A percentile compares a stretch with the other conserved stretches of the same genome.
Conservation (phyloP, 108 stramenopile genomes). For the Discostella stelligeroides region DNA sequence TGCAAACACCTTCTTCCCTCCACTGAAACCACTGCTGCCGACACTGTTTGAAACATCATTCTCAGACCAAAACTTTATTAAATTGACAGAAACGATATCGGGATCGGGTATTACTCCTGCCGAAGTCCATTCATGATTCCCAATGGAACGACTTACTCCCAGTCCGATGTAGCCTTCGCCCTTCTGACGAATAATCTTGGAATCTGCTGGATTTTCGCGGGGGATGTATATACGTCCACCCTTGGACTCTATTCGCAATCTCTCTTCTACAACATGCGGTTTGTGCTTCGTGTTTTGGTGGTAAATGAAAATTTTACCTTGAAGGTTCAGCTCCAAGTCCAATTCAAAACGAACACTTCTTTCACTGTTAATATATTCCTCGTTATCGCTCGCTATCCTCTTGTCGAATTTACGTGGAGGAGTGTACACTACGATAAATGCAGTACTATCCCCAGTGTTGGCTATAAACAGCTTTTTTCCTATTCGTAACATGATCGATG, state of each 20-base stretch:
- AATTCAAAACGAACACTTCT: not conserved
- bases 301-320: constrained; percentile 41
- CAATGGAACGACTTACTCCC: constrained; percentile 76
- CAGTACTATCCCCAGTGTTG: constrained; percentile 70
- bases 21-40: constrained; percentile 2
- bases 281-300: constrained; percentile 57
- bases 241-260: constrained; percentile 56
- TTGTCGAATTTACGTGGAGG: constrained; percentile 18
- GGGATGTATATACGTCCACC: constrained; percentile 70
- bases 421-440: constrained; percentile 53
- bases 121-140: constrained; percentile 66
- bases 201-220: constrained; percentile 33
- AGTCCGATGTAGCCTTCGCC: constrained; percentile 59
- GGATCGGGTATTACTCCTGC: constrained; percentile 79
- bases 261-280: constrained; percentile 65
- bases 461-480: constrained; percentile 66
- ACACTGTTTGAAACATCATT: constrained; percentile 4
- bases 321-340: constrained; percentile 24
- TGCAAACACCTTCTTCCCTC: constrained; percentile 48
- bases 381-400: constrained; percentile 5
- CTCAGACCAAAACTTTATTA: constrained; percentile 34
- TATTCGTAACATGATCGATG: constrained; percentile 52
- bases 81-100: constrained; percentile 55
- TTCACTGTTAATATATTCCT: constrained; percentile 7
- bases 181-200: constrained; percentile 31